Conservation (phyloP, 306 rosid species). For the Dryas drummondii region DNA sequence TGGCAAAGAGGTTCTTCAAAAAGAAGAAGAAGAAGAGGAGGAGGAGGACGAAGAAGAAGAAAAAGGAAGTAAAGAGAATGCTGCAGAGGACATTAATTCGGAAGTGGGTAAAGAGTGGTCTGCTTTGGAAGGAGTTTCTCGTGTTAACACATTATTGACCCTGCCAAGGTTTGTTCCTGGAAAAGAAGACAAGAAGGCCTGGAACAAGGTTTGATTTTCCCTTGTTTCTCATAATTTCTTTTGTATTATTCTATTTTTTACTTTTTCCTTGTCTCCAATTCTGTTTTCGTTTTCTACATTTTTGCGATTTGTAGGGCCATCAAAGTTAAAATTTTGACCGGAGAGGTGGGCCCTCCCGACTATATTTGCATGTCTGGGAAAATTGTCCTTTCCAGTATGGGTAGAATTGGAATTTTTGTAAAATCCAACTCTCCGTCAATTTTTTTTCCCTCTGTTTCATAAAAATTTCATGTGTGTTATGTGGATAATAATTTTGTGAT, state of each 20-base stretch:
- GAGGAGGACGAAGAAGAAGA: background rate
- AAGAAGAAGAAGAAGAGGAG: conserved; percentile 13
- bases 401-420: conserved; percentile 47
- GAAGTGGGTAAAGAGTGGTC: conserved; percentile 79
- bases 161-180: conserved; percentile 91
- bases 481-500: conserved; percentile 36
- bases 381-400: conserved; percentile 36
- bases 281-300: conserved; percentile 32
- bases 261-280: conserved; percentile 23
- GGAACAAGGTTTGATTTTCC: conserved; percentile 24
- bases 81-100: conserved; percentile 40
- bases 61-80: conserved; percentile 39
- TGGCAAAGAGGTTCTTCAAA: conserved; percentile 32
- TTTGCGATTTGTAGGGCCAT: conserved; percentile 27
- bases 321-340: conserved; percentile 33
- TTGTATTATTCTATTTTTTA: conserved; percentile 13
- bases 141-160: conserved; percentile 85
- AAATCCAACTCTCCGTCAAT: conserved; percentile 37
- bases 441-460: conserved; percentile 8
- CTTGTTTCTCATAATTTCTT: conserved; percentile 10
- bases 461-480: conserved; percentile 5
- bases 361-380: conserved; percentile 79
- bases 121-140: conserved; percentile 95
- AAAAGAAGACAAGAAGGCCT: conserved; percentile 51
- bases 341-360: conserved; percentile 55